Percentiles rank a stretch among this genome's conserved stretches.
Evolutionary conservation across 768 basidiomycete genomes (phyloP).

Genomic region (Leccinum broughii): DNA sequence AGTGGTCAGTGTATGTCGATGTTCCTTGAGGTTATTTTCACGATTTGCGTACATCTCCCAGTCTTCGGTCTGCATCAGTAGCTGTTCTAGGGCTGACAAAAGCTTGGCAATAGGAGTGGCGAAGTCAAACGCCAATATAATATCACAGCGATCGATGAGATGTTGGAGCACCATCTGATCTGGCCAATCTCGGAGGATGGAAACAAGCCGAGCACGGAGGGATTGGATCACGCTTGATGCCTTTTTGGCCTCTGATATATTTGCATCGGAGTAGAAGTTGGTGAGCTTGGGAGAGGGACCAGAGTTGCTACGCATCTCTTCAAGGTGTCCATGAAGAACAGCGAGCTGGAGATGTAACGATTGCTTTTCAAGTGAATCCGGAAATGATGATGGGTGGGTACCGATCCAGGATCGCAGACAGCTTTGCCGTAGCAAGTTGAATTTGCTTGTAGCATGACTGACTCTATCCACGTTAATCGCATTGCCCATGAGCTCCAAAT

Average conservation of each 20-base stretch:
- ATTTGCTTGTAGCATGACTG: slow-evolving; percentile 17
- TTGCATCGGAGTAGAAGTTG: slow-evolving; percentile 83
- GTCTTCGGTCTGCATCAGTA: slow-evolving; percentile 85
- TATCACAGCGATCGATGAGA: slow-evolving; percentile 68
- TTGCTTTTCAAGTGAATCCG: slow-evolving; percentile 48
- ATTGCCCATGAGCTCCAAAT: slow-evolving; percentile 43
- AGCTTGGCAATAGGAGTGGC: slow-evolving; percentile 79
- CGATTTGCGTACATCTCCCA: slow-evolving; percentile 97
- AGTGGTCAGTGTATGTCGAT: slow-evolving; percentile 63
- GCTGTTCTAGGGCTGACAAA: slow-evolving; percentile 79
- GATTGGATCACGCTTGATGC: slow-evolving; percentile 50
- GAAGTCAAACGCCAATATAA: slow-evolving; percentile 59
- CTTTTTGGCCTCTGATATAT: slow-evolving; percentile 68
- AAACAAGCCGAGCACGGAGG: slow-evolving; percentile 53
- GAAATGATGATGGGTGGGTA: slow-evolving; percentile 31
- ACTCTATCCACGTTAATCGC: not conserved
- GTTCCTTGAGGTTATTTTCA: slow-evolving; percentile 73
- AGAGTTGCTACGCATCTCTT: slow-evolving; percentile 30
- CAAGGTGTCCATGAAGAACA: slow-evolving; percentile 45
- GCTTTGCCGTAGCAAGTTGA: slow-evolving; percentile 36
- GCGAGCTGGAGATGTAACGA: slow-evolving; percentile 54
- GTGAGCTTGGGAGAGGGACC: slow-evolving; percentile 34
- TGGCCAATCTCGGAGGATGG: slow-evolving; percentile 81
- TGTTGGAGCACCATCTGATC: slow-evolving; percentile 97
- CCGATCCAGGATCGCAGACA: slow-evolving; percentile 37